Evolutionary conservation across 1,139 yeast species (phyloP).

Genomic region (Candida gigantensis): DNA sequence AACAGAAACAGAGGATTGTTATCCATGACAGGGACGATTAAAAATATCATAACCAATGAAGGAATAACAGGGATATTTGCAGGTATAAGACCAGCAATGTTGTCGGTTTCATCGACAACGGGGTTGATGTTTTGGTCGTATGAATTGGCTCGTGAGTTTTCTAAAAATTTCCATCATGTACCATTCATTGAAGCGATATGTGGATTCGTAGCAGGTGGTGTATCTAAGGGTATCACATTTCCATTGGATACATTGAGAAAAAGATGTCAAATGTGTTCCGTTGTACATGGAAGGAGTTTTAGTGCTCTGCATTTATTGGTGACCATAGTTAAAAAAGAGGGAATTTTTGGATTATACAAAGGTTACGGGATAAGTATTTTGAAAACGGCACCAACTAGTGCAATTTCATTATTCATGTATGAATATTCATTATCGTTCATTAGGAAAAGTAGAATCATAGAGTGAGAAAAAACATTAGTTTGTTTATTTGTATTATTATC

Average conservation of each 20-base stretch:
- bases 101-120: conserved; percentile 64
- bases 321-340: conserved; percentile 54
- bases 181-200: conserved; percentile 63
- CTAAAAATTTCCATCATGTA: conserved; percentile 25
- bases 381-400: conserved; percentile 83
- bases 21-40: conserved; percentile 46
- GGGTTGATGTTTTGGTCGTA: conserved; percentile 73
- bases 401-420: conserved; percentile 72
- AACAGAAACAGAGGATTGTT: conserved; percentile 44
- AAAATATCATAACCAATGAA: conserved; percentile 44
- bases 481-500: background rate
- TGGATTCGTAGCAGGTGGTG: conserved; percentile 76
- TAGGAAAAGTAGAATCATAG: conserved; percentile 6
- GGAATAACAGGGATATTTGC: conserved; percentile 61
- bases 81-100: conserved; percentile 64
- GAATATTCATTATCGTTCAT: conserved; percentile 40
- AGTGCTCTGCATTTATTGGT: conserved; percentile 22
- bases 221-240: conserved; percentile 72
- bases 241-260: conserved; percentile 86
- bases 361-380: conserved; percentile 70
- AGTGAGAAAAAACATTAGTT: conserved; percentile 3
- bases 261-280: conserved; percentile 66
- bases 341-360: conserved; percentile 66
- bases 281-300: conserved; percentile 16
- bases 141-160: conserved; percentile 43